These are phyloP conservation scores for Inosperma sp. DNA, from an alignment of 768 basidiomycete species.

Conservation along the genomic window DNA sequence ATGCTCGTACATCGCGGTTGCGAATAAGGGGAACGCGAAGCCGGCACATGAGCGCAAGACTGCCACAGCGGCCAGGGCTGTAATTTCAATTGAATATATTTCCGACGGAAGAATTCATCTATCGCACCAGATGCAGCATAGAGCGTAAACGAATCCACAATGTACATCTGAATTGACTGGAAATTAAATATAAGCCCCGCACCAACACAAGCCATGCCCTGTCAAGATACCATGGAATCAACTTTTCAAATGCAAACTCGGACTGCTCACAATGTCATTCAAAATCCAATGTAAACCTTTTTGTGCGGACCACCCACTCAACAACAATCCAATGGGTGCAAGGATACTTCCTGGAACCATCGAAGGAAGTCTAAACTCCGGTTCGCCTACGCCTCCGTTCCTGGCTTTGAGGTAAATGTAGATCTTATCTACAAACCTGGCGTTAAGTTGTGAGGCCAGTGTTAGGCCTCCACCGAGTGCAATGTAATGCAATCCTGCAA, in stretches of 20 bases:
- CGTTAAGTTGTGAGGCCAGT: slow-evolving; percentile 50
- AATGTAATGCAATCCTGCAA: slow-evolving; percentile 66
- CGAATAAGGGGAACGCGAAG: slow-evolving; percentile 77
- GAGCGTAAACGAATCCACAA: slow-evolving; percentile 62
- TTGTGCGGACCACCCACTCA: slow-evolving; percentile 69
- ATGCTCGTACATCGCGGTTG: slow-evolving; percentile 57
- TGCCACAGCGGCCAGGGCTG: slow-evolving; percentile 61
- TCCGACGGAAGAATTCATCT: background rate
- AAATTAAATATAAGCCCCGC: slow-evolving; percentile 55
- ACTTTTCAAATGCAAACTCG: background rate
- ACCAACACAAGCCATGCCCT: slow-evolving; percentile 58
- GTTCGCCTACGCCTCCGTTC: slow-evolving; percentile 45
- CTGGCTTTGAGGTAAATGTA: slow-evolving; percentile 48
- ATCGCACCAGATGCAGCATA: slow-evolving; percentile 61
- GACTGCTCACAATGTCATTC: slow-evolving; percentile 52
- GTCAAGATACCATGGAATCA: slow-evolving; percentile 2
- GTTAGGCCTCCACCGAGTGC: slow-evolving; percentile 63
- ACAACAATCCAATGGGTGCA: slow-evolving; percentile 62
- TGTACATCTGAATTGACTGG: slow-evolving; percentile 60
- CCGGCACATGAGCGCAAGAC: slow-evolving; percentile 63
- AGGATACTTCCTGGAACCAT: slow-evolving; percentile 56
- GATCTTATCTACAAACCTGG: slow-evolving; percentile 49
- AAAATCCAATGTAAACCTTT: slow-evolving; percentile 61
- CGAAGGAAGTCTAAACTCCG: slow-evolving; percentile 48
- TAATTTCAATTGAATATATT: background rate